Evolutionary conservation across 257 asterid genomes (phyloP).

Genomic region (Solanum piurae): DNA sequence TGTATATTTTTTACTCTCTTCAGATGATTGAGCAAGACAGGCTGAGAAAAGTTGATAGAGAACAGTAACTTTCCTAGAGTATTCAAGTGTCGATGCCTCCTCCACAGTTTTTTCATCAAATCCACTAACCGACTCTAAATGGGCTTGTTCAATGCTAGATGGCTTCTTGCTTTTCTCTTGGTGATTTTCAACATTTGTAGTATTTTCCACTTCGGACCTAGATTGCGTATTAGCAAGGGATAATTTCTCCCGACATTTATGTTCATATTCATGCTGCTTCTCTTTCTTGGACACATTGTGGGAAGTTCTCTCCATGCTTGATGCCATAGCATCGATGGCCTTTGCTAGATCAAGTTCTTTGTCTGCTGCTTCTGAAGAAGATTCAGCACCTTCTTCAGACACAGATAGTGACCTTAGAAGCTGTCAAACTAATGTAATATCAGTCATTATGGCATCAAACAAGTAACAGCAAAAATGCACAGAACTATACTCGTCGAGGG

Average conservation of each 20-base stretch:
- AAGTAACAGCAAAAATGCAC: slow-evolving; percentile 8
- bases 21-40: slow-evolving; percentile 57
- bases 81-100: slow-evolving; percentile 47
- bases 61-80: slow-evolving; percentile 58
- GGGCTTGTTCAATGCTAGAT: slow-evolving; percentile 29
- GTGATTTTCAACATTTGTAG: slow-evolving; percentile 13
- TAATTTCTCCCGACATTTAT: slow-evolving; percentile 58
- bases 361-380: slow-evolving; percentile 39
- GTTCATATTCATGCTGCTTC: slow-evolving; percentile 60
- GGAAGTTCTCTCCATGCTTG: slow-evolving; percentile 45
- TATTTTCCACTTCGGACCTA: slow-evolving; percentile 16
- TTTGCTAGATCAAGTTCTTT: slow-evolving; percentile 52
- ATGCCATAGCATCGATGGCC: slow-evolving; percentile 57
- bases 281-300: slow-evolving; percentile 44
- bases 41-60: slow-evolving; percentile 78
- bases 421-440: slow-evolving; percentile 21
- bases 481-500: not conserved
- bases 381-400: slow-evolving; percentile 41
- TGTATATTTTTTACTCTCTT: slow-evolving; percentile 31
- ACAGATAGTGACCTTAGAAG: slow-evolving; percentile 69
- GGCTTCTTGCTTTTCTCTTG: slow-evolving; percentile 22
- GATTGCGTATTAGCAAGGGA: slow-evolving; percentile 26
- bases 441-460: not conserved
- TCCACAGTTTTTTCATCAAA: slow-evolving; percentile 48
- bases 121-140: slow-evolving; percentile 17